Base-by-base conservation (phyloP, 352 stramenopile species). In the Phytophthora chlamydospora region DNA sequence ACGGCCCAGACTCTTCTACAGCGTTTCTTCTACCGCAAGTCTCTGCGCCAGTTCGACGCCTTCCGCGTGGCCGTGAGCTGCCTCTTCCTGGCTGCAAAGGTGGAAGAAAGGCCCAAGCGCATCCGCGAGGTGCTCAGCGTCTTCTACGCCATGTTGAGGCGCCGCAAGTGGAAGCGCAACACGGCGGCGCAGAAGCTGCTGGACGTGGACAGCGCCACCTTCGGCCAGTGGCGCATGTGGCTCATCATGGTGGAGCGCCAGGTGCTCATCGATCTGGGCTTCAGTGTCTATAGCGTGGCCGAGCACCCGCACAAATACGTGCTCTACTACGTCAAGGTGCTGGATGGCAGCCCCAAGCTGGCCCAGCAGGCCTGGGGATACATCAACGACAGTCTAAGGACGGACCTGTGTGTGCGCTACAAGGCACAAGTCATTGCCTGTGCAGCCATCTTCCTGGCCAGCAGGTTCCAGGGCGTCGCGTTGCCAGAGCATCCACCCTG, bases 221-320 rank as follows among this genome's bases (percentile, higher is more conserved):
- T 89, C 60, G 69, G 67, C 27, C 68, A 79, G 49, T 95, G 86
- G 86, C 80, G 82, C 39, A 84, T 90, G 57, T 94, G 89, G 77
- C 78, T 98, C 42, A 70, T 97, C 33, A 85, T 89, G 55, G 78
- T 97, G 13, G 92, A 98, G 71, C 71, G 89, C 12, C 83, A 96
- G 58, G 70, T 98, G 38, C 87, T 98, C 35, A 97, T 97, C 47
- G 89, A 97, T 40, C 62, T 97, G n/a, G 92, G 92, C 49, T 98
- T 98, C 55, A 93, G 86, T 41, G 73, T 98, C 51, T 97, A 98
- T 73, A 94, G 83, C 48, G 88, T 97, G 62, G 93, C 89, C 58
- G 89, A 97, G 62, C 92, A 98, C 60, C 89, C 91, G 43, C 92
- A 98, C 81, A 97, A 97, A 78, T 98, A 93, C 62, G 91, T 98